phyloP scores from a whole-genome alignment of 208 protist genomes.

The Spongospora subterranea region DNA sequence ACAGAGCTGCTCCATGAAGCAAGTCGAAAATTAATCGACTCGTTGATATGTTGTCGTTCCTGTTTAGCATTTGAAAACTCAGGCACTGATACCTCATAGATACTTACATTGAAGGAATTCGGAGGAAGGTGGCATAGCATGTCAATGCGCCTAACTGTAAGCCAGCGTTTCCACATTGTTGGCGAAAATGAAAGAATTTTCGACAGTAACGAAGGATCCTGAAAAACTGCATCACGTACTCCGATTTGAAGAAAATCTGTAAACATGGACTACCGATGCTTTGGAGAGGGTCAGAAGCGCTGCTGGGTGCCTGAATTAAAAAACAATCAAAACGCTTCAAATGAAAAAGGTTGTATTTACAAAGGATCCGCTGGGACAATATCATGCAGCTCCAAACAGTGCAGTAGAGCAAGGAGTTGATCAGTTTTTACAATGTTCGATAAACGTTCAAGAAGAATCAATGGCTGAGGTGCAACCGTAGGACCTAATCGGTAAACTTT shows the following conservation, averaged over 20 bases:
- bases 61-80: too few species aligned
- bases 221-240: neutral
- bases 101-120: too few species aligned
- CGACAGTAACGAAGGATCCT: neutral
- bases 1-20: slow-evolving; percentile 9
- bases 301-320: neutral
- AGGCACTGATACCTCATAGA: too few species aligned
- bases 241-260: neutral
- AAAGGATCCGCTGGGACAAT: too few species aligned
- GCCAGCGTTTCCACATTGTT: slow-evolving; percentile 33
- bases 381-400: neutral
- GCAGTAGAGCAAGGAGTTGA: neutral
- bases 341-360: too few species aligned
- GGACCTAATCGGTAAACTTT: too few species aligned
- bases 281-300: neutral
- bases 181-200: slow-evolving; percentile 2
- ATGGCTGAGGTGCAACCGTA: neutral
- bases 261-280: neutral
- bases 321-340: too few species aligned
- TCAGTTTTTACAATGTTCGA: slow-evolving; percentile 32
- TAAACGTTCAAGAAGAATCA: slow-evolving; percentile 19
- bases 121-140: neutral
- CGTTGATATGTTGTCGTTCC: too few species aligned
- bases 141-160: neutral
- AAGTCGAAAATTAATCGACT: neutral